A percentile compares a stretch with the other conserved stretches of the same genome.
These are phyloP conservation scores for Skeletonema marinoi DNA, from an alignment of 108 stramenopile species.

Conservation along the genomic window DNA sequence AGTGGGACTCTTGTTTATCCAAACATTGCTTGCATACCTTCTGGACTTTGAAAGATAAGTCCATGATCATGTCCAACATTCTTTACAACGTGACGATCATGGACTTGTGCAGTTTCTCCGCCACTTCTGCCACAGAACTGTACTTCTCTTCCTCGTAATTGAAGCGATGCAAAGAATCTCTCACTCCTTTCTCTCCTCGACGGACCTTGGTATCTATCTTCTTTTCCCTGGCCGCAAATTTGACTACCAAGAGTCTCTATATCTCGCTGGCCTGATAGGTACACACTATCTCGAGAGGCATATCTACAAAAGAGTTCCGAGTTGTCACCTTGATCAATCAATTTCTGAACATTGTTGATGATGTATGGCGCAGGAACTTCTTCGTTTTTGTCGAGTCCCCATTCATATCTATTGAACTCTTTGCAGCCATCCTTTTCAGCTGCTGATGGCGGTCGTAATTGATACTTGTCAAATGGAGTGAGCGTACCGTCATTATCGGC, in stretches of 20 bases:
- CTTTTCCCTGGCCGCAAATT: constrained; percentile 35
- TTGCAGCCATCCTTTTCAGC: constrained; percentile 44
- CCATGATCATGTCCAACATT: constrained; percentile 77
- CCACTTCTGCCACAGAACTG: constrained; percentile 20
- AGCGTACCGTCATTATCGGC: constrained; percentile 9
- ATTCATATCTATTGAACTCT: constrained; percentile 73
- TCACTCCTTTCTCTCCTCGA: constrained; percentile 62
- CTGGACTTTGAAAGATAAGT: constrained; percentile 70
- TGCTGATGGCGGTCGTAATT: constrained; percentile 24
- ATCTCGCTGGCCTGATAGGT: constrained; percentile 73
- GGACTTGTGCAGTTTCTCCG: constrained; percentile 30
- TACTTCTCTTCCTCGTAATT: constrained; percentile 15
- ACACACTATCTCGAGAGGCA: constrained; percentile 58
- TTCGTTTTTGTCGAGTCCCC: constrained; percentile 69
- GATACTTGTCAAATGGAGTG: constrained; percentile 12
- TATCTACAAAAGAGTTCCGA: constrained; percentile 55
- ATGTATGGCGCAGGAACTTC: constrained; percentile 61
- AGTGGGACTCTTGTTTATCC: constrained; percentile 7
- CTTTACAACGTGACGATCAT: constrained; percentile 55
- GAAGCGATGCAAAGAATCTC: constrained; percentile 51
- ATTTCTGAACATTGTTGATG: constrained; percentile 11
- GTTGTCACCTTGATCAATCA: constrained; percentile 35
- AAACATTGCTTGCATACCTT: constrained; percentile 63
- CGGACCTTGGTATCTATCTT: constrained; percentile 67
- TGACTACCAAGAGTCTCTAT: constrained; percentile 38